Evolutionary conservation across 108 stramenopile genomes (phyloP).

Genomic region (Skeletonema menzelii): DNA sequence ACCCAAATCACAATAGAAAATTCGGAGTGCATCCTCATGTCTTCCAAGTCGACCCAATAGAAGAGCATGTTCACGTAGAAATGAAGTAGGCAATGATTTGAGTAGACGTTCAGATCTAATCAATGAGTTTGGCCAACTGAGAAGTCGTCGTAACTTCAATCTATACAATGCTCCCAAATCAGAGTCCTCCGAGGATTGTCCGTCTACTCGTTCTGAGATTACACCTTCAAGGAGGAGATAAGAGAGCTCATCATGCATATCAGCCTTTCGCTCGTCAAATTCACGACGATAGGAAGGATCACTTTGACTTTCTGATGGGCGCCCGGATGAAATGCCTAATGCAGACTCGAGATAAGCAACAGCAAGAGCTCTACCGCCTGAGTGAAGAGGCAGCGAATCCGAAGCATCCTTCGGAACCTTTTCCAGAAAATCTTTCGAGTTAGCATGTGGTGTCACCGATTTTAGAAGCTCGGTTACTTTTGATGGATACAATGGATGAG

Average conservation of each 20-base stretch:
- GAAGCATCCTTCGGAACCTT: not conserved
- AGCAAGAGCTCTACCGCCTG: constrained; percentile 74
- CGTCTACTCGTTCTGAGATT: constrained; percentile 81
- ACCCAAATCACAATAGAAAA: constrained; percentile 73
- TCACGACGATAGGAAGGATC: constrained; percentile 41
- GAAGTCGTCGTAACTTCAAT: constrained; percentile 65
- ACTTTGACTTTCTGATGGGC: constrained; percentile 47
- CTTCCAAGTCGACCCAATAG: constrained; percentile 81
- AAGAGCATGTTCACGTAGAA: constrained; percentile 81
- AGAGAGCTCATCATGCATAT: constrained; percentile 86
- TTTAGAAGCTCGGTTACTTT: constrained; percentile 81
- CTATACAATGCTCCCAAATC: constrained; percentile 72
- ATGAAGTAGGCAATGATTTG: constrained; percentile 71
- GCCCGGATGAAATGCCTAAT: constrained; percentile 77
- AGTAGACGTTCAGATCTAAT: constrained; percentile 76
- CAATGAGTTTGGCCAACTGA: constrained; percentile 77
- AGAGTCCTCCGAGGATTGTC: constrained; percentile 54
- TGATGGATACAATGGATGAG: constrained; percentile 56
- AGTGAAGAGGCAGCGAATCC: constrained; percentile 63
- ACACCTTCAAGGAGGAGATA: constrained; percentile 86
- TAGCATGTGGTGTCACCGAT: constrained; percentile 33
- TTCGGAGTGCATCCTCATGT: constrained; percentile 85
- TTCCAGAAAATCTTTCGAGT: not conserved
- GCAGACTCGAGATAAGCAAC: constrained; percentile 83
- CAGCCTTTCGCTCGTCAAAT: constrained; percentile 54